Percentiles rank a stretch among this genome's conserved stretches.
Conservation (phyloP, 2,329 filamentous ascomycete species). For the Neospermospora avenae region DNA sequence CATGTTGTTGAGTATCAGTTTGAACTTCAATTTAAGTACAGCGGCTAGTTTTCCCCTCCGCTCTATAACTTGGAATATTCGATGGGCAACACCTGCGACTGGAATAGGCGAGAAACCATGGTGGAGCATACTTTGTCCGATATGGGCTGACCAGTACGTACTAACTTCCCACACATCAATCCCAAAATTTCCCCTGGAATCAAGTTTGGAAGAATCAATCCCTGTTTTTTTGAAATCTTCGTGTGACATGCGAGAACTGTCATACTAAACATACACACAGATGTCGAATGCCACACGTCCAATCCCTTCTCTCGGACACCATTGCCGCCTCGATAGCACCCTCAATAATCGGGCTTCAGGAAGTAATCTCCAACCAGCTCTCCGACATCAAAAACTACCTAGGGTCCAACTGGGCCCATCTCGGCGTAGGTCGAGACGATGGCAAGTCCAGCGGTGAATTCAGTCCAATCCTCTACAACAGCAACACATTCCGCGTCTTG, state of each 20-base stretch:
- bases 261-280: no score
- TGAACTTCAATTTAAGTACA: no score
- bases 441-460: neutral
- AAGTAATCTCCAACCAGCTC: constrained; percentile 5
- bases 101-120: neutral
- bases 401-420: neutral
- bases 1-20: neutral
- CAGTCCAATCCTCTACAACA: neutral
- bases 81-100: neutral
- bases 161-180: no score
- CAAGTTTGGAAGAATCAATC: no score
- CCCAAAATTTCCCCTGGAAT: no score
- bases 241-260: no score
- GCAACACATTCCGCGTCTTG: neutral
- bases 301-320: neutral
- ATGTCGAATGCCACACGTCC: constrained; percentile 2
- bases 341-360: neutral
- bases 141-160: neutral
- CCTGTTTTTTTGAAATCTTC: no score
- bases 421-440: constrained; percentile 1
- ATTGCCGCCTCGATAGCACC: neutral
- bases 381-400: neutral
- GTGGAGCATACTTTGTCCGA: neutral
- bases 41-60: neutral
- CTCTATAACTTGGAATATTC: constrained; percentile 3